phyloP scores from a whole-genome alignment of 2,329 filamentous ascomycete genomes.

The Neopestalotiopsis clavispora region DNA sequence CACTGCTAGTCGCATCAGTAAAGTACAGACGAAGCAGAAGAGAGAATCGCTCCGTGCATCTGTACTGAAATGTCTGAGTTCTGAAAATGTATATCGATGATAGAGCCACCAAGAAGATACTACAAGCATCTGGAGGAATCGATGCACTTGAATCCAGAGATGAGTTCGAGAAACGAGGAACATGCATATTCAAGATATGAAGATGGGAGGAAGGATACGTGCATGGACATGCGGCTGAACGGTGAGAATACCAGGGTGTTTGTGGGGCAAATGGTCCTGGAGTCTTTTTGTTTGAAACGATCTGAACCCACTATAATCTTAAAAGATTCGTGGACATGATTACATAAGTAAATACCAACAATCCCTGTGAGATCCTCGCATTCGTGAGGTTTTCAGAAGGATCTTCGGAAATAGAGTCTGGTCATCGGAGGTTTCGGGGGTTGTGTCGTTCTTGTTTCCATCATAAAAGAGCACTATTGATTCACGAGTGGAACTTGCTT shows the following conservation, averaged over 20 bases:
- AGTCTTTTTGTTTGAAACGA: background rate
- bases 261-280: background rate
- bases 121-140: background rate
- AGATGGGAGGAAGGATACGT: background rate
- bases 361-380: background rate
- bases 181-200: background rate
- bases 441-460: no score
- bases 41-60: background rate
- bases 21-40: background rate
- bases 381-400: background rate
- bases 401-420: background rate
- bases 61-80: background rate
- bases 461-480: no score
- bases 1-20: background rate
- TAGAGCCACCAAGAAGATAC: no score
- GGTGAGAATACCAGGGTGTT: background rate
- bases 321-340: background rate
- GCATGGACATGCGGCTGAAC: background rate
- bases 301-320: constrained; percentile 1
- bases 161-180: background rate
- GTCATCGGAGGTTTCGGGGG: no score
- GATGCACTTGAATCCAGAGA: background rate
- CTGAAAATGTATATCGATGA: background rate
- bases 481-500: no score
- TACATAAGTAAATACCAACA: background rate